Conservation (phyloP, 2,329 filamentous ascomycete species). For the Tolypocladium paradoxum region DNA sequence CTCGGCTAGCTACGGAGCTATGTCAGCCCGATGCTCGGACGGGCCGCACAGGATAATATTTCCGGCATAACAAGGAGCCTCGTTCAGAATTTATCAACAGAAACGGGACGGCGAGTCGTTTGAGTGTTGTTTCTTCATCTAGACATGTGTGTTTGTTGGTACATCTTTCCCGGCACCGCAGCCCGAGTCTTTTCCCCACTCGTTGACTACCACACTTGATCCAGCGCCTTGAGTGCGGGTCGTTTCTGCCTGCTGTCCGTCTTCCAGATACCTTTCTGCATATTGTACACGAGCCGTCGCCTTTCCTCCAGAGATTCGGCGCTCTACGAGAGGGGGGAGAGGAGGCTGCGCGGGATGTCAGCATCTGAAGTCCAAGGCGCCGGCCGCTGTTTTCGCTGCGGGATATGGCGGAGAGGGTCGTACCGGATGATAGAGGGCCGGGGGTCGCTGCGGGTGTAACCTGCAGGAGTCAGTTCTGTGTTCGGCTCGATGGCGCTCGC, state of each 20-base stretch:
- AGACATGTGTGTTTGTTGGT: not conserved
- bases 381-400: not conserved
- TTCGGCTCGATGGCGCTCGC: not conserved
- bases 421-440: slow-evolving; percentile 61
- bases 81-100: not conserved
- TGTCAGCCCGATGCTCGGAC: not conserved
- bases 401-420: slow-evolving; percentile 6
- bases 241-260: slow-evolving; percentile 1
- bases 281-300: not conserved
- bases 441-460: slow-evolving; percentile 90
- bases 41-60: not conserved
- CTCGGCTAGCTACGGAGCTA: slow-evolving; percentile 1
- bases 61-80: not conserved
- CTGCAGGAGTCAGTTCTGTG: slow-evolving; percentile 29
- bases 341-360: slow-evolving; percentile 34
- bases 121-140: not conserved
- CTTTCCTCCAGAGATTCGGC: not conserved
- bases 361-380: not conserved
- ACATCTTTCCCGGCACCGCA: not conserved
- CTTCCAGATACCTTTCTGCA: not conserved
- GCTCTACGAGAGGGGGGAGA: slow-evolving; percentile 53
- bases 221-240: slow-evolving; percentile 15
- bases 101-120: not conserved
- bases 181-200: not conserved
- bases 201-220: not conserved